Evolutionary conservation across 2,329 filamentous ascomycete species (phyloP), one percentile per base, ranked within the genome.

Genomic region (Calonectria pauciramosa): DNA sequence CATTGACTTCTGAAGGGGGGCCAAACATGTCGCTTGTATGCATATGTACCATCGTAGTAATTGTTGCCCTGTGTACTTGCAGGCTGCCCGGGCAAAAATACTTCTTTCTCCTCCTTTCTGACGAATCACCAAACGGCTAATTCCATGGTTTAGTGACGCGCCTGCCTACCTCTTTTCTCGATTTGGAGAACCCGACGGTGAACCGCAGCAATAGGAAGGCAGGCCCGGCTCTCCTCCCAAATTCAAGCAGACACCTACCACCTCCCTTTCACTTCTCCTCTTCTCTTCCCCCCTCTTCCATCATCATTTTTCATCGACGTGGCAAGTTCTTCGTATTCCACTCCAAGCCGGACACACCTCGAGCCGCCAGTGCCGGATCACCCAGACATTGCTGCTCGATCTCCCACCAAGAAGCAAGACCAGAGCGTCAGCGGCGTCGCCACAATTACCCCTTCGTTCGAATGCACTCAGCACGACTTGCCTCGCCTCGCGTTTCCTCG

Each of bases 61-160:
- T 47, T 47, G 44, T 47, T 23, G 18, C 44, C n/a, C 34, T 41
- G 36, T 38, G 13, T 60, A 18, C 56, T 63, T 16, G 16, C 56
- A 41, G 23, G 34, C 56, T 63, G 56, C 41, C 18, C 16, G 44
- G 41, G 26, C 34, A 70, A 41, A 67, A 56, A 51, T 47, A 60
- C 51, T 32, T 69, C 60, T 47, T 70, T 26, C 51, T 74, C 71
- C 75, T 73, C 73, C 76, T 73, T 51, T 68, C 75, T 76, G 78
- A 75, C 78, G 71, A 78, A 79, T 79, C 78, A 75, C 59, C 60
- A 54, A 59, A 66, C 72, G 64, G 67, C 51, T 70, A 70, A 70
- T 63, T 73, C 63, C 71, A 67, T 36, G 41, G 38, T 28, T 69
- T 67, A 60, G 23, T 63, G 67, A 67, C 71, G 71, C 71, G 60